Evolutionary conservation across 106 monocot genomes (phyloP), one percentile per base, ranked within the genome.

Genomic region (Phalaenopsis equestris): DNA sequence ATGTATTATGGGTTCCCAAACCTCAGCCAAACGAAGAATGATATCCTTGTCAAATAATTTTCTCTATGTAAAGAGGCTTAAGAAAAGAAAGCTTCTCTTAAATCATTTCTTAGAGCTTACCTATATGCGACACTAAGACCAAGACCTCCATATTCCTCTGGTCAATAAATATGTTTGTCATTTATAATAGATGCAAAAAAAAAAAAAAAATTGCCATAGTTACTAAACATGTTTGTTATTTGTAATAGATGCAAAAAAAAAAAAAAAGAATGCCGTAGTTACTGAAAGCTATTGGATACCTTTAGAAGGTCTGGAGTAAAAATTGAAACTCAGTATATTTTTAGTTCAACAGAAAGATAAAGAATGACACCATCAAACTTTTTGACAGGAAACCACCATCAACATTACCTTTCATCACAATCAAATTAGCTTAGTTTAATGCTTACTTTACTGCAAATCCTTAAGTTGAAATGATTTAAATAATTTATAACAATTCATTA

Each of bases 91-190:
- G 30, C 30, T 30, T 30, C 30, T 30, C 30, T 30, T 30, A 30
- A 30, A 30, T 30, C 30, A 30, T 30, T 30, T 30, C 30, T 30
- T 30, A 30, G 30, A 30, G 30, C 30, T 30, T 30, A 30, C 30
- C 30, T 30, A 30, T 30, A 30, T 30, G 30, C 30, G 0, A 30
- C 30, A 58, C 97, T 94, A 83, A 97, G 92, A 81, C 92, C 94
- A 75, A 97, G 90, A 24, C 97, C 97, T 36, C 97, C 97, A 89
- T 92, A 92, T 78, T 94, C 97, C 92, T 97, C 97, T 96, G 76
- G 64, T 64, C 41, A 24, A 52, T 47, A 49, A 52, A 48, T 30
- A 76, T n/a, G 1, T 49, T 48, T 48, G 14, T 43, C 43, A 12
- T 76, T 24, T 18, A 6, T 19, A 67, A 77, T 57, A 41, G 38